Conservation (phyloP, 352 stramenopile species). For the Globisporangium spiculum region DNA sequence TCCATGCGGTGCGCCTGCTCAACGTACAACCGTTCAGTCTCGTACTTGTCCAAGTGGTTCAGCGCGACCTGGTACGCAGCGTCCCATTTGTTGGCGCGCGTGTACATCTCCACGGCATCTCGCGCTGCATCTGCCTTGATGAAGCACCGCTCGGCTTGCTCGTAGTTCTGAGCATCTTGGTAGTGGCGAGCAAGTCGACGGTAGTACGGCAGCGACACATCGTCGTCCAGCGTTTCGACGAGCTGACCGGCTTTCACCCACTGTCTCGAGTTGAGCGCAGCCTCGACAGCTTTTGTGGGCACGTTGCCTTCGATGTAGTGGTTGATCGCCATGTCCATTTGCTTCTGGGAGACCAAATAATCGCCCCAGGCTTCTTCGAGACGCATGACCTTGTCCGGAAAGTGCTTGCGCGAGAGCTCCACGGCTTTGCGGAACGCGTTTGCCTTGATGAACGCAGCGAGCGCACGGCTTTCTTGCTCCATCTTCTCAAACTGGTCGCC, state of each 20-base stretch:
- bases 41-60: slow-evolving; percentile 91
- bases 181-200: slow-evolving; percentile 89
- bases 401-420: slow-evolving; percentile 89
- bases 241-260: slow-evolving; percentile 92
- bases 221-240: slow-evolving; percentile 88
- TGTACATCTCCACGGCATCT: slow-evolving; percentile 95
- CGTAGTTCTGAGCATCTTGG: slow-evolving; percentile 78
- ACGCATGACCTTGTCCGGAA: slow-evolving; percentile 88
- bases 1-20: slow-evolving; percentile 92
- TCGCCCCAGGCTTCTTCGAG: slow-evolving; percentile 93
- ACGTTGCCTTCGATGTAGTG: slow-evolving; percentile 96
- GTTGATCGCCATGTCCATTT: slow-evolving; percentile 96
- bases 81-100: slow-evolving; percentile 91
- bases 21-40: slow-evolving; percentile 91
- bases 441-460: slow-evolving; percentile 92
- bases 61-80: slow-evolving; percentile 90
- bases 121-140: slow-evolving; percentile 87
- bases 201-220: slow-evolving; percentile 91
- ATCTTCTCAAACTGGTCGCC: slow-evolving; percentile 94
- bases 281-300: slow-evolving; percentile 90
- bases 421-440: slow-evolving; percentile 92
- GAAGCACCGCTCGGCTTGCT: slow-evolving; percentile 91
- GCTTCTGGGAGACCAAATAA: slow-evolving; percentile 90
- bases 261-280: slow-evolving; percentile 90
- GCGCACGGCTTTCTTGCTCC: slow-evolving; percentile 86